Percentiles rank a stretch among this genome's conserved stretches.
These are phyloP conservation scores for Diplodia intermedia DNA, from an alignment of 2,329 filamentous ascomycete genomes.

Conservation along the genomic window DNA sequence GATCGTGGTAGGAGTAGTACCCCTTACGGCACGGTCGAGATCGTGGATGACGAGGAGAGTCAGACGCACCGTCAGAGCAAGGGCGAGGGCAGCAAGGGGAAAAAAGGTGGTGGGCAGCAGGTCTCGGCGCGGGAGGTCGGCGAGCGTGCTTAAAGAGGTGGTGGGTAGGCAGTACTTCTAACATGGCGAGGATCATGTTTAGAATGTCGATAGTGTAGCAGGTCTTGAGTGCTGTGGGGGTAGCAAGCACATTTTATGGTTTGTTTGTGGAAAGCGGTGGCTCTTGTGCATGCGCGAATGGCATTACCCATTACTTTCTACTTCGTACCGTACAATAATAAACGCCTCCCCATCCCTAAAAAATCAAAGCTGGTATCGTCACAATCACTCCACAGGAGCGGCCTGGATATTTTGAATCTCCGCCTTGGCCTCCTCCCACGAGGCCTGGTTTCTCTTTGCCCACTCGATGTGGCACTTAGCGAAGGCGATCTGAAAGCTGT, in stretches of 20 bases:
- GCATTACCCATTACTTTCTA: slow-evolving; percentile 27
- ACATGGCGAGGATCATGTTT: no score
- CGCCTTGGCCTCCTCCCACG: slow-evolving; percentile 87
- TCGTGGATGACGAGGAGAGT: not conserved
- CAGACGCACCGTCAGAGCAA: not conserved
- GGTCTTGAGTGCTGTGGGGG: not conserved
- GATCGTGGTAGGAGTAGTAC: not conserved
- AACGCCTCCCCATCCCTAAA: not conserved
- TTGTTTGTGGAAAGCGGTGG: not conserved
- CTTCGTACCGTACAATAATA: slow-evolving; percentile 8
- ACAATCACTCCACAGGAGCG: slow-evolving; percentile 16
- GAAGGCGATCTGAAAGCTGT: slow-evolving; percentile 74
- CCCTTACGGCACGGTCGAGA: slow-evolving; percentile 15
- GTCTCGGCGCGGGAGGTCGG: not conserved
- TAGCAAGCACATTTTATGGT: not conserved
- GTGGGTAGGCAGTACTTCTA: not conserved
- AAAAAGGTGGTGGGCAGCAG: slow-evolving; percentile 9
- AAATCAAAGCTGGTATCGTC: slow-evolving; percentile 29
- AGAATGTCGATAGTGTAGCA: not conserved
- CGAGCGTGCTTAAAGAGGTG: slow-evolving; percentile 1
- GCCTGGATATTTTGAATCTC: slow-evolving; percentile 86
- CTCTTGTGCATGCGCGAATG: not conserved
- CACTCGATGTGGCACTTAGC: slow-evolving; percentile 92
- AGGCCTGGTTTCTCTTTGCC: slow-evolving; percentile 88
- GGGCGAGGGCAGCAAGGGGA: not conserved